phyloP scores from a whole-genome alignment of 1,284 basidiomycete genomes.

The Rhodofomes roseus region DNA sequence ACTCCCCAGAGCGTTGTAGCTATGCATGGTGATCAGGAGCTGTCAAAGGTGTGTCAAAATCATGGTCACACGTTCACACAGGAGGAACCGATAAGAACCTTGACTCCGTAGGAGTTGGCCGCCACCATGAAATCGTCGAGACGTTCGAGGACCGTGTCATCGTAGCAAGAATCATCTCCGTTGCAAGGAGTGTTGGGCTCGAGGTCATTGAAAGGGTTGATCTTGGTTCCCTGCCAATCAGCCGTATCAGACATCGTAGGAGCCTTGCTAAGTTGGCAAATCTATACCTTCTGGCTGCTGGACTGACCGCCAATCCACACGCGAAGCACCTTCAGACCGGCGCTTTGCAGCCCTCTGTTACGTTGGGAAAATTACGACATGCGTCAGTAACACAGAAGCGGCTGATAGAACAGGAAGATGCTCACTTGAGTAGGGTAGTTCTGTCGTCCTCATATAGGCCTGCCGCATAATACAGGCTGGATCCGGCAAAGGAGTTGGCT shows the following conservation, averaged over 20 bases:
- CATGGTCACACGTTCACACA: not conserved
- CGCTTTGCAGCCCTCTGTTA: constrained; percentile 28
- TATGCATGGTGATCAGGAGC: constrained; percentile 35
- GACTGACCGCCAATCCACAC: constrained; percentile 33
- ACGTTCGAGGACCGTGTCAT: constrained; percentile 35
- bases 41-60: not conserved
- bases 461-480: constrained; percentile 32
- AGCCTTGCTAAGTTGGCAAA: not conserved
- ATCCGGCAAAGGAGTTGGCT: constrained; percentile 30
- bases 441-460: constrained; percentile 23
- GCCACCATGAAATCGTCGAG: constrained; percentile 39
- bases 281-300: constrained; percentile 20
- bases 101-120: constrained; percentile 32
- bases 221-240: constrained; percentile 23
- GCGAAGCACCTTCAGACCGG: constrained; percentile 29
- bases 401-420: not conserved
- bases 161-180: constrained; percentile 25
- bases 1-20: constrained; percentile 29
- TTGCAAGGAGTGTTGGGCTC: constrained; percentile 33
- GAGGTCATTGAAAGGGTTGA: constrained; percentile 28
- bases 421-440: constrained; percentile 25
- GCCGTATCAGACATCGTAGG: not conserved
- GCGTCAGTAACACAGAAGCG: not conserved
- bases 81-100: constrained; percentile 19
- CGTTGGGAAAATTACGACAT: not conserved